phyloP scores from a whole-genome alignment of 2,329 filamentous ascomycete genomes.

The Paraphaeosphaeria minitans region DNA sequence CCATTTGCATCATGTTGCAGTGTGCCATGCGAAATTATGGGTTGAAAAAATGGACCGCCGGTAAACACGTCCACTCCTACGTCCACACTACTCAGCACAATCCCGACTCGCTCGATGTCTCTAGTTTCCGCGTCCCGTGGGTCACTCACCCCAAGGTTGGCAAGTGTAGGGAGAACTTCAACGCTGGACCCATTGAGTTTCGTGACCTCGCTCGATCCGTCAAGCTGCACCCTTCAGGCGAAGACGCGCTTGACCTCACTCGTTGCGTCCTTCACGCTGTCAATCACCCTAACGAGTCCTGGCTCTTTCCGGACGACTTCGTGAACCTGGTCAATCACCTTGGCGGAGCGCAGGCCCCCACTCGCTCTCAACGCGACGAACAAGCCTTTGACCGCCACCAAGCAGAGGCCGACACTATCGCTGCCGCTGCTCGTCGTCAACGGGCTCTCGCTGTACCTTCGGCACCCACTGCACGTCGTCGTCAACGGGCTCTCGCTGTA shows the following conservation, averaged over 20 bases:
- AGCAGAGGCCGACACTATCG: background rate
- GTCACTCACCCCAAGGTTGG: slow-evolving; percentile 9
- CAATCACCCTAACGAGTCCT: slow-evolving; percentile 21
- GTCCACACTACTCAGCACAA: background rate
- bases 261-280: slow-evolving; percentile 27
- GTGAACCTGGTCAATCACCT: slow-evolving; percentile 19
- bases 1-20: slow-evolving; percentile 12
- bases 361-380: slow-evolving; percentile 15
- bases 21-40: slow-evolving; percentile 13
- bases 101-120: slow-evolving; percentile 22
- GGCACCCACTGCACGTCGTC: too few species aligned
- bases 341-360: slow-evolving; percentile 18
- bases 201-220: slow-evolving; percentile 23
- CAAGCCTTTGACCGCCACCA: slow-evolving; percentile 13
- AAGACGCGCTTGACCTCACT: slow-evolving; percentile 32
- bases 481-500: too few species aligned
- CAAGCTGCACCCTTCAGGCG: slow-evolving; percentile 25
- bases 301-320: slow-evolving; percentile 34
- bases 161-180: background rate
- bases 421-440: too few species aligned
- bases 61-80: slow-evolving; percentile 12
- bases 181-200: slow-evolving; percentile 19
- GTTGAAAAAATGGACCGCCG: slow-evolving; percentile 22
- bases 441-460: too few species aligned
- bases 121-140: slow-evolving; percentile 26